Evolutionary conservation across 768 basidiomycete species (phyloP).

Genomic region (Pisolithus microcarpus): DNA sequence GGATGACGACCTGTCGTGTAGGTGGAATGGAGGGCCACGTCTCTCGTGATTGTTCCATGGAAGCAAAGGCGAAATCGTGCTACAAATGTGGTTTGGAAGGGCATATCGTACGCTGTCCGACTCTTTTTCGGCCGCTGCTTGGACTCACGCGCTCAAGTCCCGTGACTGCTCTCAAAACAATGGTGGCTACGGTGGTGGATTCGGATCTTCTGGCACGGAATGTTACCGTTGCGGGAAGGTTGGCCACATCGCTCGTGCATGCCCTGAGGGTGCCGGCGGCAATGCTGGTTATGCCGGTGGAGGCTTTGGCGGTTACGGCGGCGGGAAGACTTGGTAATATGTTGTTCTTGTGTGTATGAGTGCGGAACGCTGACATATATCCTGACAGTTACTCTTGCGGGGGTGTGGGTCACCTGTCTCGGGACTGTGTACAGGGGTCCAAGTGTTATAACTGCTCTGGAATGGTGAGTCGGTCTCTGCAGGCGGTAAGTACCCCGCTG

Average conservation of each 20-base stretch:
- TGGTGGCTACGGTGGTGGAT: slow-evolving; percentile 23
- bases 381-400: slow-evolving; percentile 74
- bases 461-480: slow-evolving; percentile 41
- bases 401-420: slow-evolving; percentile 79
- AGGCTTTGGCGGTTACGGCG: slow-evolving; percentile 30
- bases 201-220: slow-evolving; percentile 38
- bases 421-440: slow-evolving; percentile 77
- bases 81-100: slow-evolving; percentile 83
- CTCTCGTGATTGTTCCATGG: slow-evolving; percentile 73
- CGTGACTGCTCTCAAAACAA: slow-evolving; percentile 66
- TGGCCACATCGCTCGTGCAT: slow-evolving; percentile 80
- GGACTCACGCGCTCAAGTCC: slow-evolving; percentile 40
- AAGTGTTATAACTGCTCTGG: slow-evolving; percentile 86
- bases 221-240: slow-evolving; percentile 83
- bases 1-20: slow-evolving; percentile 15
- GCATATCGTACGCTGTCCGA: slow-evolving; percentile 59
- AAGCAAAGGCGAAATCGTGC: slow-evolving; percentile 78
- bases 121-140: not conserved
- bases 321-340: slow-evolving; percentile 53
- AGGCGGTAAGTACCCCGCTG: not conserved
- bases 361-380: slow-evolving; percentile 6
- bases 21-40: slow-evolving; percentile 78
- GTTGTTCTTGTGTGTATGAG: not conserved
- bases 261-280: slow-evolving; percentile 49
- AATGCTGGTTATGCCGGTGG: slow-evolving; percentile 33